phyloP scores from a whole-genome alignment of 805 yeast species.

The Yarrowia sp. region DNA sequence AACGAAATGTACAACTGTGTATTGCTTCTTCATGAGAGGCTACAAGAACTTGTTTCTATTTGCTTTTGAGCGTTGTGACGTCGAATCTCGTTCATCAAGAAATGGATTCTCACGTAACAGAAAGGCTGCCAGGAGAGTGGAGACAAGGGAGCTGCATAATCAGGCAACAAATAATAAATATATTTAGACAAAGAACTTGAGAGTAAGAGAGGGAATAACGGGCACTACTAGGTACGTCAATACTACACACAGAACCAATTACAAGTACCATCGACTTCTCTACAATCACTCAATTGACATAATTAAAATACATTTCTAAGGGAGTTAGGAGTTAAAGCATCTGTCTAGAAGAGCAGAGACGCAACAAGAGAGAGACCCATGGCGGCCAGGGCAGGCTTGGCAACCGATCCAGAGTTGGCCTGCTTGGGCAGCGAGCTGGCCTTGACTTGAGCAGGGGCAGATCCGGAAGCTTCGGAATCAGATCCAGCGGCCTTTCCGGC shows the following conservation, averaged over 20 bases:
- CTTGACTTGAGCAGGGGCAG: neutral
- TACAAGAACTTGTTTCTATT: neutral
- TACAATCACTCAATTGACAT: too few relatives aligned
- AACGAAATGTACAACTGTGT: neutral
- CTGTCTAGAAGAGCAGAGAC: neutral
- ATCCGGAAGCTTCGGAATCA: neutral
- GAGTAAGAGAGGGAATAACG: too few relatives aligned
- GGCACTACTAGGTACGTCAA: too few relatives aligned
- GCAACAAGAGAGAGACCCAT: neutral
- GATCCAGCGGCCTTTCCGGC: neutral
- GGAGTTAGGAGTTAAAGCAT: neutral
- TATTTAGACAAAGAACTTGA: too few relatives aligned
- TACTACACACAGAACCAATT: too few relatives aligned
- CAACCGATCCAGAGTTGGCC: neutral
- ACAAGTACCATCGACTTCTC: too few relatives aligned
- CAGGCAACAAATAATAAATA: neutral
- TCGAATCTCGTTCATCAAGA: too few relatives aligned
- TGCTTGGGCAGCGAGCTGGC: neutral
- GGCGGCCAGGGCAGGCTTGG: neutral
- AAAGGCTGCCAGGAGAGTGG: neutral
- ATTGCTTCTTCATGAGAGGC: neutral
- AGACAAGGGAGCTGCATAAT: too few relatives aligned
- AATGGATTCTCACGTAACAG: too few relatives aligned
- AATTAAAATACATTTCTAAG: neutral
- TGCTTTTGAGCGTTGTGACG: too few relatives aligned